These are phyloP conservation scores for Phaffomyces thermotolerans DNA, from an alignment of 805 yeast species.

Conservation along the genomic window DNA sequence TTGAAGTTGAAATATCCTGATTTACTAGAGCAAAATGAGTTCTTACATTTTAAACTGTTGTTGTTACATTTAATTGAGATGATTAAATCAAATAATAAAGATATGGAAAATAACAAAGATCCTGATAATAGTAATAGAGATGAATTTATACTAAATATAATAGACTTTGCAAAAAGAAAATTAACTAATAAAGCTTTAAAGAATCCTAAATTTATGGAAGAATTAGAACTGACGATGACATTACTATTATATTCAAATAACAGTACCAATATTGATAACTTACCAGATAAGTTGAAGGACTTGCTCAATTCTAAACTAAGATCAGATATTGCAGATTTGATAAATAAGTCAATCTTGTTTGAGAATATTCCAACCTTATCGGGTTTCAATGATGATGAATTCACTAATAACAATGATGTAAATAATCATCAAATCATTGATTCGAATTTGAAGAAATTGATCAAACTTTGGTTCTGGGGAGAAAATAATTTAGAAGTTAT, in stretches of 20 bases:
- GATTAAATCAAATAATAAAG: slow-evolving; percentile 39
- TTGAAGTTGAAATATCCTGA: slow-evolving; percentile 58
- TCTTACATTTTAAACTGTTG: slow-evolving; percentile 64
- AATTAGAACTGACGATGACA: slow-evolving; percentile 80
- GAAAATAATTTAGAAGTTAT: slow-evolving; percentile 24
- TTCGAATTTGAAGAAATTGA: slow-evolving; percentile 41
- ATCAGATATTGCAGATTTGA: slow-evolving; percentile 57
- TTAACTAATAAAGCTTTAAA: slow-evolving; percentile 55
- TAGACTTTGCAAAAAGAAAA: slow-evolving; percentile 54
- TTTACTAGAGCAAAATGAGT: slow-evolving; percentile 53
- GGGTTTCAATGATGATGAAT: slow-evolving; percentile 5
- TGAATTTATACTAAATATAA: slow-evolving; percentile 44
- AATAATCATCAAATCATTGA: slow-evolving; percentile 11
- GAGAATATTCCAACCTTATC: slow-evolving; percentile 13
- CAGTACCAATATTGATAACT: slow-evolving; percentile 14
- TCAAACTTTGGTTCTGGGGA: slow-evolving; percentile 59
- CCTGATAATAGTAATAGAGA: slow-evolving; percentile 27
- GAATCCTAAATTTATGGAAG: slow-evolving; percentile 53
- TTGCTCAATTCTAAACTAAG: slow-evolving; percentile 57
- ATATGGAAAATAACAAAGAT: not conserved
- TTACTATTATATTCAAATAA: slow-evolving; percentile 46
- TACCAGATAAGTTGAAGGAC: slow-evolving; percentile 48
- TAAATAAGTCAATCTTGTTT: slow-evolving; percentile 56
- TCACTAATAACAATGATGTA: slow-evolving; percentile 1
- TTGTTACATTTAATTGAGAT: slow-evolving; percentile 73